These are phyloP conservation scores for Penicillium fuscoglaucum DNA, from an alignment of 2,329 filamentous ascomycete genomes.

Conservation along the genomic window DNA sequence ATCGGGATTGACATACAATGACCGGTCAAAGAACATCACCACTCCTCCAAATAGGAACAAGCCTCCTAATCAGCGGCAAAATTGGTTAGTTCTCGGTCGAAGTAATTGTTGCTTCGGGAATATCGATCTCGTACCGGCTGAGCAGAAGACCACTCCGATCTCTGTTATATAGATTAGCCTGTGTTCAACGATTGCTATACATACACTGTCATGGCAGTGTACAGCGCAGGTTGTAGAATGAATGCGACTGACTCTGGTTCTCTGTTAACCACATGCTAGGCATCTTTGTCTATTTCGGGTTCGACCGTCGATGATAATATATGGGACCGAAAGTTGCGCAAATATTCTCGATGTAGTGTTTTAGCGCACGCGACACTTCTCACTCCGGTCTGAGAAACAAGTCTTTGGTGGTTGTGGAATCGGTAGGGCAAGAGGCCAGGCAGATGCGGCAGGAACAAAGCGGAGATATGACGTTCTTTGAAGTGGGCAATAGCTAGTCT, in stretches of 20 bases:
- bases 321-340: neutral
- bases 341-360: neutral
- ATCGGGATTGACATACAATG: conserved; percentile 65
- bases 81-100: conserved; percentile 17
- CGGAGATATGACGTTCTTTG: neutral
- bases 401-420: neutral
- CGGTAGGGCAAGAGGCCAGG: neutral
- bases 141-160: conserved; percentile 96
- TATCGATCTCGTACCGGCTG: conserved; percentile 68
- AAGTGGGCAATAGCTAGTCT: neutral
- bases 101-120: neutral
- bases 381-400: neutral
- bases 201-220: neutral
- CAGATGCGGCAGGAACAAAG: neutral
- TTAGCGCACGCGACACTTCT: neutral
- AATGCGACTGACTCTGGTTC: conserved; percentile 73
- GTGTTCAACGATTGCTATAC: neutral
- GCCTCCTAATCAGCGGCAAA: conserved; percentile 61
- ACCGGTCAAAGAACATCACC: conserved; percentile 95
- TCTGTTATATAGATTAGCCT: conserved; percentile 58
- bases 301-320: neutral
- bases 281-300: conserved; percentile 54
- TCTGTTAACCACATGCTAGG: conserved; percentile 96
- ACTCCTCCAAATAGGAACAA: conserved; percentile 95
- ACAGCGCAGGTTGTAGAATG: neutral